These are phyloP conservation scores for Heterobasidion irregulare DNA, from an alignment of 1,284 basidiomycete species.

Conservation along the genomic window DNA sequence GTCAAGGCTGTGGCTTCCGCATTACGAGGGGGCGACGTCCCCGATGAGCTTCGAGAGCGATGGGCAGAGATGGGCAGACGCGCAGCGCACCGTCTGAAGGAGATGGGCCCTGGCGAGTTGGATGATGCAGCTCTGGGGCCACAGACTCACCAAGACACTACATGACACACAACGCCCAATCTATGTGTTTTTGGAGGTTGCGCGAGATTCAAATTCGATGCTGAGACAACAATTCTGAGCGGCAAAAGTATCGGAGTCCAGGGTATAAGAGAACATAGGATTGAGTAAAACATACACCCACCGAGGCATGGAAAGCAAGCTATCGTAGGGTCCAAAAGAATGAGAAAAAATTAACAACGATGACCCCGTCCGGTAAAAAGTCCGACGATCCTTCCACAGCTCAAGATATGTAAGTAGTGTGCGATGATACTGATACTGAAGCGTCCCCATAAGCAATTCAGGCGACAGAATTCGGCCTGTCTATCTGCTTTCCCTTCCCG, in stretches of 20 bases:
- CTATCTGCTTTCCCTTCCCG: conserved; percentile 11
- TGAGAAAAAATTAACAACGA: not conserved
- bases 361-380: not conserved
- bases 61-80: too few species aligned
- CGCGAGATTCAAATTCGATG: too few species aligned
- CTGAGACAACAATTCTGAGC: too few species aligned
- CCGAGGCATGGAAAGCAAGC: not conserved
- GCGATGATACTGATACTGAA: not conserved
- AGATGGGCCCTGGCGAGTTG: too few species aligned
- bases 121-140: too few species aligned
- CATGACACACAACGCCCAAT: too few species aligned
- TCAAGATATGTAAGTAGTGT: not conserved
- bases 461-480: conserved; percentile 36
- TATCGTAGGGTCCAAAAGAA: not conserved
- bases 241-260: not conserved
- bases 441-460: not conserved
- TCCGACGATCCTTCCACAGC: not conserved
- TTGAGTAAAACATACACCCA: not conserved
- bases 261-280: not conserved
- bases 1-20: too few species aligned
- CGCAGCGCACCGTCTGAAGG: too few species aligned
- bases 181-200: too few species aligned
- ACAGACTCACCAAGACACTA: too few species aligned
- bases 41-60: too few species aligned
- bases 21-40: too few species aligned